Evolutionary conservation across 805 yeast genomes (phyloP), one percentile per base, ranked within the genome.

Genomic region (Danielia reshetovae): DNA sequence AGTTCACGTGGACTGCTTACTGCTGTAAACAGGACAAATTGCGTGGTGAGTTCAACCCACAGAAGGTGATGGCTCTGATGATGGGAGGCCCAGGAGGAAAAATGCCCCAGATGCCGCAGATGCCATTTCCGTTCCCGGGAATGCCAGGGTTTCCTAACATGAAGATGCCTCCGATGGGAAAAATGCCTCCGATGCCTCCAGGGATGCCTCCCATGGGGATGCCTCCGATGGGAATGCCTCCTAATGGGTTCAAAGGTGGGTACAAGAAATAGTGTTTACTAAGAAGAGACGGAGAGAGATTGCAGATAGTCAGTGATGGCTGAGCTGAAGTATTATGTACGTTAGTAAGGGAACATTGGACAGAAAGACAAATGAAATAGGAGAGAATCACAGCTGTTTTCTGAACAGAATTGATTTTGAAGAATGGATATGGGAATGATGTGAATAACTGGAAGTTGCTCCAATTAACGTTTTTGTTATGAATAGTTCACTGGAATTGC

Each of bases 1-100:
- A 93, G 64, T 75, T 85, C 46, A 84, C 97, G 11, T 93, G 99
- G 99, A 79, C 84, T 35, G 87, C 89, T 16, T 93, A 93, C 61
- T 80, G 96, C 48, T 70, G 80, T 27, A 87, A 86, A 57, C 96
- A 89, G 54, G 96, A 89, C 57, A 80, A 78, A 46, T 52, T 82
- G 31, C 73, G 93, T 36, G 80, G 81, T 5, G 89, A 84, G 40
- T 89, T 79, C 62, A 84, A 85, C 32, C 93, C 95, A 3, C 85
- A 81, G 37, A 87, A 84, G 51, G 66, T 86, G 14, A 75, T 86
- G 72, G 78, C 77, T 54, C 77, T 76, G 47, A 63, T 76, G 55
- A 72, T 72, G 72, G 55, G 57, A 7, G 54, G 56, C 16, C 46
- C 54, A 1, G 65, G 67, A 13, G 41, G 41, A 23, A 43, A 42